Evolutionary conservation across 257 asterid genomes (phyloP).

Genomic region (Echites panduratus): DNA sequence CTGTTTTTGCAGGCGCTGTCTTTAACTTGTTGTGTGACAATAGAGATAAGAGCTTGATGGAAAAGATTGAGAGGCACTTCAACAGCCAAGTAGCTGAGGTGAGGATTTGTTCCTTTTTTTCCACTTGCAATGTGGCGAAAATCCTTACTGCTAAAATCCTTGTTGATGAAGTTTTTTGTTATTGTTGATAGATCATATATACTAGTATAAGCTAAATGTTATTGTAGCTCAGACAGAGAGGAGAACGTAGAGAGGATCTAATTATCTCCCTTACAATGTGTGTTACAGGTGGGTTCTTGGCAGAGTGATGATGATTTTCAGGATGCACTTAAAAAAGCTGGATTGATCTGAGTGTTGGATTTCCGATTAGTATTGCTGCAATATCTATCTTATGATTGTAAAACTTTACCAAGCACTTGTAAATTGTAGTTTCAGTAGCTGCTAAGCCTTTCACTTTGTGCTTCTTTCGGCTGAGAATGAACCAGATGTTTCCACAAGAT

Average conservation of each 20-base stretch:
- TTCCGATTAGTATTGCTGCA: neutral
- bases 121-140: neutral
- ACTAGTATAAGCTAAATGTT: neutral
- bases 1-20: conserved; percentile 40
- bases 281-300: conserved; percentile 53
- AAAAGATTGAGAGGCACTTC: conserved; percentile 57
- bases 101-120: neutral
- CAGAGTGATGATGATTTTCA: conserved; percentile 37
- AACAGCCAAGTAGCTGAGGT: conserved; percentile 45
- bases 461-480: neutral
- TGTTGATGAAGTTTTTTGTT: neutral
- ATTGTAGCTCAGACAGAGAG: neutral
- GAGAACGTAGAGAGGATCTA: neutral
- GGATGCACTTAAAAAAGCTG: conserved; percentile 59
- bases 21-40: conserved; percentile 39
- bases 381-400: neutral
- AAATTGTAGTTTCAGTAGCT: neutral
- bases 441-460: neutral
- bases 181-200: neutral
- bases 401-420: neutral
- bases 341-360: conserved; percentile 32
- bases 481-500: neutral
- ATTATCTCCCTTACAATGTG: neutral
- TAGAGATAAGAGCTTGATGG: conserved; percentile 33
- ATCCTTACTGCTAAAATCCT: too few species aligned